phyloP scores from a whole-genome alignment of 129 eudicot species.

The Helichrysum umbraculigerum region DNA sequence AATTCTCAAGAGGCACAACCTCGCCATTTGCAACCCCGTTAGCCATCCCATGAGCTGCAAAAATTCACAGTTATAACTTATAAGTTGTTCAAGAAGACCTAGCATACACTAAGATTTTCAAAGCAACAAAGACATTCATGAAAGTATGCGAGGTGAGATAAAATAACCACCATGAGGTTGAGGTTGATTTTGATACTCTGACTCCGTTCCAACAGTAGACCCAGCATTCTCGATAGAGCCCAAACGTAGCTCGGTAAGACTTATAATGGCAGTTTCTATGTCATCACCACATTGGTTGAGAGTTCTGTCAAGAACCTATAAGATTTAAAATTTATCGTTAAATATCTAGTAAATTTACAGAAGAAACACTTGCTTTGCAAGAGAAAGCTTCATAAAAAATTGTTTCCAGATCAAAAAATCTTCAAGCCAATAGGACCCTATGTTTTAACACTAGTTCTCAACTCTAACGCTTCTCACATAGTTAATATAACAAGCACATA shows the following conservation, averaged over 20 bases:
- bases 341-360: slow-evolving; percentile 18
- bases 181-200: slow-evolving; percentile 35
- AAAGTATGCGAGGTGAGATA: neutral
- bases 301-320: slow-evolving; percentile 71
- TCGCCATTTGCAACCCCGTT: slow-evolving; percentile 47
- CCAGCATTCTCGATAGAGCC: slow-evolving; percentile 45
- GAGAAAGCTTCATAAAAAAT: neutral
- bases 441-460: no score
- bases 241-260: slow-evolving; percentile 74
- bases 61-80: neutral
- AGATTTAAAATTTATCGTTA: neutral
- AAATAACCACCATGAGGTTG: slow-evolving; percentile 40
- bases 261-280: slow-evolving; percentile 79
- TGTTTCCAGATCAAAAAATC: no score
- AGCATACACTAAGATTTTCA: neutral
- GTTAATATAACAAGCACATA: no score
- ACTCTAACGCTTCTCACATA: no score
- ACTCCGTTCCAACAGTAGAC: slow-evolving; percentile 38
- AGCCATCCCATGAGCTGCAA: slow-evolving; percentile 25
- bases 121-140: neutral
- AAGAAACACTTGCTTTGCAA: neutral
- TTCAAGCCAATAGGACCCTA: no score
- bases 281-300: slow-evolving; percentile 83
- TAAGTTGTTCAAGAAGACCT: neutral
- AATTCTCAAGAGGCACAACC: slow-evolving; percentile 35